phyloP scores from a whole-genome alignment of 441 rosid genomes.

The Biscutella laevigata region DNA sequence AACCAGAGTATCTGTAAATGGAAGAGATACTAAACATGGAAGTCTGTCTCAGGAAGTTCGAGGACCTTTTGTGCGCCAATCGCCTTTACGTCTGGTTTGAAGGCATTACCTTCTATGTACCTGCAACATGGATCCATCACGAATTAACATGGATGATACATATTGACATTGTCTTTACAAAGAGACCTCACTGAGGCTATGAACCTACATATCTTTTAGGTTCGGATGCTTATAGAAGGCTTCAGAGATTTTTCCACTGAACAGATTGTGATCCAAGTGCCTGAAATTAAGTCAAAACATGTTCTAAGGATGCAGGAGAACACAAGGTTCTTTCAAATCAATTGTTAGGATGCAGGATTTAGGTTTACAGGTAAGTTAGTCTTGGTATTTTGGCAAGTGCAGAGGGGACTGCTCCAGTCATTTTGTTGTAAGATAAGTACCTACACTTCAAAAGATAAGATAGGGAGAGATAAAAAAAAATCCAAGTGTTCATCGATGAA shows the following conservation, averaged over 20 bases:
- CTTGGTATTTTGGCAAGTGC: constrained; percentile 55
- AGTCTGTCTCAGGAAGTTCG: constrained; percentile 58
- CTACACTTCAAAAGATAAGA: constrained; percentile 23
- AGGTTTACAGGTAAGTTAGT: constrained; percentile 65
- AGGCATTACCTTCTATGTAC: constrained; percentile 74
- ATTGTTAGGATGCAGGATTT: not conserved
- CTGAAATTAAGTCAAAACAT: constrained; percentile 26
- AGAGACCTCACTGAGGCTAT: not conserved
- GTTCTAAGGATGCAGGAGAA: not conserved
- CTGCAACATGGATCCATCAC: constrained; percentile 28
- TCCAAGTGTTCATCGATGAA: not conserved
- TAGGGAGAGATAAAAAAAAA: not conserved
- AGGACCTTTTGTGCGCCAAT: constrained; percentile 62
- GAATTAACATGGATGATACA: not conserved
- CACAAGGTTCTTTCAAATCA: not conserved
- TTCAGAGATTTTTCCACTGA: constrained; percentile 62
- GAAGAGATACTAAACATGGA: constrained; percentile 39
- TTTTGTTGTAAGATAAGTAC: constrained; percentile 65
- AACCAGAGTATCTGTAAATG: not conserved
- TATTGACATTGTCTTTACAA: not conserved
- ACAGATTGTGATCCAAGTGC: constrained; percentile 79
- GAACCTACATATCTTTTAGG: constrained; percentile 68
- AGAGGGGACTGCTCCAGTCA: constrained; percentile 63
- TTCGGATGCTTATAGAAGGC: constrained; percentile 57
- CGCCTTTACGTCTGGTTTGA: constrained; percentile 53